Evolutionary conservation across 78 protist genomes (phyloP).

Genomic region (Dictyostelium brefeldianum): DNA sequence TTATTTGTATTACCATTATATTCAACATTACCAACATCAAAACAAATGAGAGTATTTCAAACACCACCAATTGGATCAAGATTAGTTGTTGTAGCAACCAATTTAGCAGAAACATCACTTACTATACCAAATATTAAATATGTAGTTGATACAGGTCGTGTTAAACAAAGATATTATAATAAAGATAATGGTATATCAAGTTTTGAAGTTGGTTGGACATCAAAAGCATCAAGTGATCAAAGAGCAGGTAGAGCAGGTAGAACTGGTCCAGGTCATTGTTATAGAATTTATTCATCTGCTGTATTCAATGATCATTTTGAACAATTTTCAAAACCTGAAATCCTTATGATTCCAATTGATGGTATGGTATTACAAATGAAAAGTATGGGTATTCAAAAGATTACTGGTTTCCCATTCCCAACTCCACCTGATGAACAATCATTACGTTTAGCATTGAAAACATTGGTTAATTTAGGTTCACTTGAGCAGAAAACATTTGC

Average conservation of each 20-base stretch:
- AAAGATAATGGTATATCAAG: constrained; percentile 75
- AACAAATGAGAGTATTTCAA: constrained; percentile 93
- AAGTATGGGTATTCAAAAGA: constrained; percentile 91
- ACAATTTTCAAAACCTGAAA: constrained; percentile 91
- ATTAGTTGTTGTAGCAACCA: constrained; percentile 98
- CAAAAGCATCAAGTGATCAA: constrained; percentile 93
- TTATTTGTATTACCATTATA: constrained; percentile 97
- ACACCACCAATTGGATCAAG: constrained; percentile 91
- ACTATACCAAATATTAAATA: constrained; percentile 97
- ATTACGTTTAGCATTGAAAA: constrained; percentile 26
- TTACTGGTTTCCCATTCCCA: constrained; percentile 94
- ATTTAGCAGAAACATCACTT: constrained; percentile 99
- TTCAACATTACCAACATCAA: constrained; percentile 87
- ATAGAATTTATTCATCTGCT: constrained; percentile 93
- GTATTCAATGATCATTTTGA: constrained; percentile 86
- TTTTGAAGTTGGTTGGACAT: constrained; percentile 92
- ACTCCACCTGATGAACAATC: constrained; percentile 86
- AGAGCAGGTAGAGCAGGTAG: constrained; percentile 97
- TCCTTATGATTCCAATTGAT: constrained; percentile 89
- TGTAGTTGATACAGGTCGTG: constrained; percentile 95
- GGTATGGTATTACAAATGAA: constrained; percentile 94
- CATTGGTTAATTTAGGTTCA: constrained; percentile 82
- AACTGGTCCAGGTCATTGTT: constrained; percentile 96
- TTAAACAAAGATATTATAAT: constrained; percentile 76
- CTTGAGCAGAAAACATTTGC: constrained; percentile 53